These are phyloP conservation scores for Mortierella sp. DNA, from an alignment of 371 early-diverging fungal species.

Conservation along the genomic window DNA sequence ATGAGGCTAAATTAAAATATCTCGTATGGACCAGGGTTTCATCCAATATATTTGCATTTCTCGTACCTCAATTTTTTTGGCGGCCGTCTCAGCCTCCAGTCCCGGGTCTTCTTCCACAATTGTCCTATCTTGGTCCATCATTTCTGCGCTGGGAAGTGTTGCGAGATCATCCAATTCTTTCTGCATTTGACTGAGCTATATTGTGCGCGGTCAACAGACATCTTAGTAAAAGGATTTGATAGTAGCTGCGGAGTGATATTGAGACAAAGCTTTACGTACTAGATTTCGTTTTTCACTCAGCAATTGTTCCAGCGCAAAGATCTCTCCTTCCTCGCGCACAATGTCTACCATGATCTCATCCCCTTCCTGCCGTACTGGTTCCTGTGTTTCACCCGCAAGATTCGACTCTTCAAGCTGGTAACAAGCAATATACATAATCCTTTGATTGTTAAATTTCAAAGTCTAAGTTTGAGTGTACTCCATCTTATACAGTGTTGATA, in stretches of 20 bases:
- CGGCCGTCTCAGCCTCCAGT: constrained; percentile 24
- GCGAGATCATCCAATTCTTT: constrained; percentile 28
- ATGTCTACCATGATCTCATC: constrained; percentile 39
- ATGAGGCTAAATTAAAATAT: background rate
- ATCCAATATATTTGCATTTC: background rate
- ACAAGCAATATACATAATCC: background rate
- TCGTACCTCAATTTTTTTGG: constrained; percentile 32
- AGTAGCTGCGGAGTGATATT: background rate
- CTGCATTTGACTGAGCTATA: constrained; percentile 33
- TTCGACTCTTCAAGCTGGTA: constrained; percentile 37
- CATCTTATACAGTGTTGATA: background rate
- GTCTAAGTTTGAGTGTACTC: background rate
- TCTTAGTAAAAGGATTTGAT: background rate
- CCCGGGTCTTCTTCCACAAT: constrained; percentile 17
- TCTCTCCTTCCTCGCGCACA: constrained; percentile 54
- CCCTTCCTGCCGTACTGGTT: constrained; percentile 12
- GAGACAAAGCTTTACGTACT: constrained; percentile 11
- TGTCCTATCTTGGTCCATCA: constrained; percentile 17
- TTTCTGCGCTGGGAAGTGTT: constrained; percentile 4
- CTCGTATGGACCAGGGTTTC: background rate
- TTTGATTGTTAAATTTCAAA: background rate
- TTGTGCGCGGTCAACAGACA: background rate
- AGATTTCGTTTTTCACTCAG: constrained; percentile 40
- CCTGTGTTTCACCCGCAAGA: constrained; percentile 17
- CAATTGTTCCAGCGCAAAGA: constrained; percentile 46